phyloP scores from a whole-genome alignment of 1,139 yeast genomes.

The Kazachstania sp. region DNA sequence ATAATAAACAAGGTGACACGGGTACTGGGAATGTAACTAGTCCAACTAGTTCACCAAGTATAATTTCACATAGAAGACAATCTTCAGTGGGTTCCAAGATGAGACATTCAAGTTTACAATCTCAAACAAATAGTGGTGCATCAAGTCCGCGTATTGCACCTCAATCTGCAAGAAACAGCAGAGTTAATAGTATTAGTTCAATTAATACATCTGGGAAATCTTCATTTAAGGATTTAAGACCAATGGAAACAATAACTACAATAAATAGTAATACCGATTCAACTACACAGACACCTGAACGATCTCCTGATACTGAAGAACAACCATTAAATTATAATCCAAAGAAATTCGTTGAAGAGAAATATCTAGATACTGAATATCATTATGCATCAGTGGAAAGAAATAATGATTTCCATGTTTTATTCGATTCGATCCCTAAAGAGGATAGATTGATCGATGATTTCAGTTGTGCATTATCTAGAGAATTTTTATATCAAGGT shows the following conservation, averaged over 20 bases:
- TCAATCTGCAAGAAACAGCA: not conserved
- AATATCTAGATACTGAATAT: slow-evolving; percentile 36
- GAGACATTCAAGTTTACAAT: not conserved
- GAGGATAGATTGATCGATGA: slow-evolving; percentile 77
- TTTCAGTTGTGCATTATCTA: slow-evolving; percentile 81
- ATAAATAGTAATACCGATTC: not conserved
- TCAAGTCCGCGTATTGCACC: slow-evolving; percentile 3
- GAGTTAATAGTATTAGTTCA: slow-evolving; percentile 5
- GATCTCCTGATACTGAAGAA: not conserved
- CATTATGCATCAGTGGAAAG: slow-evolving; percentile 60
- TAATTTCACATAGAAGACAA: slow-evolving; percentile 16
- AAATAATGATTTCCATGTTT: slow-evolving; percentile 69
- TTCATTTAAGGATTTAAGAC: slow-evolving; percentile 4
- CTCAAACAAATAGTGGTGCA: not conserved
- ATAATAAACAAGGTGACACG: not conserved
- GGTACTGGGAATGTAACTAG: slow-evolving; percentile 1
- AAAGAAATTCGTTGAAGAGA: slow-evolving; percentile 36
- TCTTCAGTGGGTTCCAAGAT: slow-evolving; percentile 8
- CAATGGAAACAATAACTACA: slow-evolving; percentile 8
- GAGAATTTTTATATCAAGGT: slow-evolving; percentile 89
- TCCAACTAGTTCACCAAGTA: slow-evolving; percentile 11
- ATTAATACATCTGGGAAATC: not conserved
- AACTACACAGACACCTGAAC: not conserved
- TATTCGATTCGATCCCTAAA: slow-evolving; percentile 60
- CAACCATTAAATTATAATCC: slow-evolving; percentile 23